Percentiles rank a stretch among this genome's conserved stretches.
Evolutionary conservation across 2,329 filamentous ascomycete species (phyloP).

Genomic region (Sporothrix humicola): DNA sequence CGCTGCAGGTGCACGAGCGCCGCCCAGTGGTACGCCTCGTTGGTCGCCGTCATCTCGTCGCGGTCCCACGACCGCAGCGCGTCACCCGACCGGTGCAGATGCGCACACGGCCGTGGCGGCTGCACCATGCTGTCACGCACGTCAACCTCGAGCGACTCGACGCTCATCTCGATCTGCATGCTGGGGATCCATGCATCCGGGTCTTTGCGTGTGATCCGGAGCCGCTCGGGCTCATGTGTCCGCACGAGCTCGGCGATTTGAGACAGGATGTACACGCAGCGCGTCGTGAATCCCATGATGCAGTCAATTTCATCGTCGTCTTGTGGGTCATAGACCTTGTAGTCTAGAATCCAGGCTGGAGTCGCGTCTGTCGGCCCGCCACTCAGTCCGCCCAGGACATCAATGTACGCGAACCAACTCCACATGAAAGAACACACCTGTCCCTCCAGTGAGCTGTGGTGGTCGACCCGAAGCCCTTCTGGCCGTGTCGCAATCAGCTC

Average conservation of each 20-base stretch:
- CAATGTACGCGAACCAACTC: conserved; percentile 84
- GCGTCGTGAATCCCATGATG: conserved; percentile 77
- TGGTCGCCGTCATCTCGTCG: conserved; percentile 71
- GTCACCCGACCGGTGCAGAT: conserved; percentile 56
- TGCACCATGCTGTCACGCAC: conserved; percentile 62
- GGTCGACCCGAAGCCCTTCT: conserved; percentile 55
- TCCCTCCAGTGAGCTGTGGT: conserved; percentile 54
- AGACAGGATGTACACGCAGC: conserved; percentile 72
- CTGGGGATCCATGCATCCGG: conserved; percentile 60
- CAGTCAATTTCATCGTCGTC: conserved; percentile 76
- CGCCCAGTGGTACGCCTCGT: conserved; percentile 80
- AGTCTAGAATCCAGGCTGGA: conserved; percentile 57
- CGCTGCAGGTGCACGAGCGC: conserved; percentile 77
- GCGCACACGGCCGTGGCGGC: conserved; percentile 51
- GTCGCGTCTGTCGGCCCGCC: conserved; percentile 61
- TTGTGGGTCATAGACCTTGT: conserved; percentile 57
- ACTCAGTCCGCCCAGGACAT: conserved; percentile 75
- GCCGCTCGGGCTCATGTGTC: conserved; percentile 59
- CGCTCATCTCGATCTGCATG: conserved; percentile 58
- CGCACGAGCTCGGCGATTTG: conserved; percentile 74
- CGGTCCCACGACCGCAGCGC: conserved; percentile 61
- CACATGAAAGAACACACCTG: conserved; percentile 74
- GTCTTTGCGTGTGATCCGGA: conserved; percentile 27
- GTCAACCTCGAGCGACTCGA: conserved; percentile 64
- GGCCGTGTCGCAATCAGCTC: conserved; percentile 72